A percentile compares a stretch with the other conserved stretches of the same genome.
Evolutionary conservation across 495 filamentous ascomycete species (phyloP).

Genomic region (Trichoderma gamsii): DNA sequence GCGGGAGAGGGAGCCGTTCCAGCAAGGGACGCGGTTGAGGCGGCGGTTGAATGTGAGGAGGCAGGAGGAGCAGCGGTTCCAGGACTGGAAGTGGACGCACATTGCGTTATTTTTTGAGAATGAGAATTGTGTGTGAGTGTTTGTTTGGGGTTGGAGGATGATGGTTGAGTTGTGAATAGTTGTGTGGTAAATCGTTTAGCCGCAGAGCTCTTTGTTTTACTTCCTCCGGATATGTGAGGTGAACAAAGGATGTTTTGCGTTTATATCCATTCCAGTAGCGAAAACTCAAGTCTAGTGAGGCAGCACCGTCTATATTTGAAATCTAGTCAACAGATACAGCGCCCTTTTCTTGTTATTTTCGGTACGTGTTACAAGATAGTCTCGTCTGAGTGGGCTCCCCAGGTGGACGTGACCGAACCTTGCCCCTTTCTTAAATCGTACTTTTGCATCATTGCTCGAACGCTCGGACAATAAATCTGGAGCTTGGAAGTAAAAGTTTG

Average conservation of each 20-base stretch:
- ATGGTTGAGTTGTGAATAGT: not conserved
- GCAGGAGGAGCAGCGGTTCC: constrained; percentile 13
- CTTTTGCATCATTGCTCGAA: not conserved
- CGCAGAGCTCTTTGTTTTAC: too few relatives aligned
- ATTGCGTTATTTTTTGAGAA: not conserved
- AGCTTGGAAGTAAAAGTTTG: not conserved
- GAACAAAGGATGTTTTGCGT: not conserved
- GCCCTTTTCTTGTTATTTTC: not conserved
- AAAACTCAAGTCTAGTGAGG: not conserved
- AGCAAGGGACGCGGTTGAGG: constrained; percentile 8
- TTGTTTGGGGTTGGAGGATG: not conserved
- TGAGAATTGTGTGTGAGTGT: not conserved
- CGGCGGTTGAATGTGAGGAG: constrained; percentile 11
- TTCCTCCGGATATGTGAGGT: not conserved
- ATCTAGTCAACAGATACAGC: not conserved
- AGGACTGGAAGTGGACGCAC: constrained; percentile 11
- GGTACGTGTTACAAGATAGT: not conserved
- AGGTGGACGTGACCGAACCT: not conserved
- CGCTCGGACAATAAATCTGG: not conserved
- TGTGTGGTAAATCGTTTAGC: not conserved
- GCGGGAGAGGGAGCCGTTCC: constrained; percentile 8
- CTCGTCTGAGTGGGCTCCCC: too few relatives aligned
- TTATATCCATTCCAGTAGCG: not conserved
- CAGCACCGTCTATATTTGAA: not conserved
- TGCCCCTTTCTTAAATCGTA: not conserved